A percentile compares a stretch with the other conserved stretches of the same genome.
These are phyloP conservation scores for Persicaria maculosa DNA, from an alignment of 148 eudicot genomes.

Conservation along the genomic window DNA sequence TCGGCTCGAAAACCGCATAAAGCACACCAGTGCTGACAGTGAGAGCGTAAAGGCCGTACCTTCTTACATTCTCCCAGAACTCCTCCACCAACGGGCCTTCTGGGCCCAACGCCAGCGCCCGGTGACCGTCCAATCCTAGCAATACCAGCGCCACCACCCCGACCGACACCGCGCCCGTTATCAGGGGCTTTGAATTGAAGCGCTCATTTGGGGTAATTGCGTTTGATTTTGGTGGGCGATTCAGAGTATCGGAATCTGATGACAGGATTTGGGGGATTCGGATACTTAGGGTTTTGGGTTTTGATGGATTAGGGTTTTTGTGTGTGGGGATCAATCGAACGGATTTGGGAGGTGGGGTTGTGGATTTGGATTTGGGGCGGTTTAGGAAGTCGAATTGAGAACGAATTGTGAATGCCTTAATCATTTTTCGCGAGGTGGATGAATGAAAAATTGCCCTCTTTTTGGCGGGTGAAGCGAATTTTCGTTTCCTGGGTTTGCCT, in stretches of 20 bases:
- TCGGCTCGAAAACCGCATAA: constrained; percentile 47
- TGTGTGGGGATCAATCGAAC: neutral
- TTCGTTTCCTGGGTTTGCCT: neutral
- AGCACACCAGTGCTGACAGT: constrained; percentile 73
- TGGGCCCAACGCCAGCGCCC: constrained; percentile 79
- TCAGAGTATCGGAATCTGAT: too few species aligned
- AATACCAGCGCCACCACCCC: constrained; percentile 28
- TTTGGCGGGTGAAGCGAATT: neutral
- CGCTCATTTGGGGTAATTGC: constrained; percentile 7
- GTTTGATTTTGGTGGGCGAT: neutral
- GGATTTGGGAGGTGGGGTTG: neutral
- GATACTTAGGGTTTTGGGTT: neutral
- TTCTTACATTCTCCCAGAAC: constrained; percentile 85
- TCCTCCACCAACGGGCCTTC: constrained; percentile 83
- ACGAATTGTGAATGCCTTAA: neutral
- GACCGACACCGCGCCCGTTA: constrained; percentile 43
- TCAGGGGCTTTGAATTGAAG: constrained; percentile 10
- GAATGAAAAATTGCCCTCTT: neutral
- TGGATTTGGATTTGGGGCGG: constrained; percentile 2
- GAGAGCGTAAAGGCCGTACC: constrained; percentile 61
- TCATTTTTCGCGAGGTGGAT: neutral
- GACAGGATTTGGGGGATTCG: neutral
- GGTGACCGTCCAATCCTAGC: constrained; percentile 29
- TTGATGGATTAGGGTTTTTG: neutral
- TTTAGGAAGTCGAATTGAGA: constrained; percentile 1